Conservation (phyloP, 108 stramenopile species). For the Parmales sp. region DNA sequence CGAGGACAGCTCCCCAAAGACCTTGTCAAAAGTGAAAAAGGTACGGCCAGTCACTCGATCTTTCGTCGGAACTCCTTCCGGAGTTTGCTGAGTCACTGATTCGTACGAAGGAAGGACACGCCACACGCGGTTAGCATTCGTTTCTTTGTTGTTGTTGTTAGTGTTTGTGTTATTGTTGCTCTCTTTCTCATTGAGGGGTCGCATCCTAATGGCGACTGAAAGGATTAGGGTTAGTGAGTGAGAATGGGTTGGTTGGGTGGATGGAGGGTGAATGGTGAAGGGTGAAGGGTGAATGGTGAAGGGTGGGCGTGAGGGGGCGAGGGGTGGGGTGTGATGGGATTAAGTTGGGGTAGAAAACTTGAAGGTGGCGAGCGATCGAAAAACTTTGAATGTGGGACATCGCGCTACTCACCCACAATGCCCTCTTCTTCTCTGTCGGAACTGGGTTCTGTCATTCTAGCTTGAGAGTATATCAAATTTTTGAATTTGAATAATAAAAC, state of each 20-base stretch:
- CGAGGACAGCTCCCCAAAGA: conserved; percentile 61
- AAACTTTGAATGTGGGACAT: neutral
- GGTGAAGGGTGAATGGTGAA: too few species aligned
- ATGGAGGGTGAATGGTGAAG: neutral
- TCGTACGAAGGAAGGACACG: conserved; percentile 64
- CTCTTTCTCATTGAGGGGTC: conserved; percentile 76
- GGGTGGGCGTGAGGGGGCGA: neutral
- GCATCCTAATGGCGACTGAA: conserved; percentile 85
- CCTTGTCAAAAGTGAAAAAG: conserved; percentile 85
- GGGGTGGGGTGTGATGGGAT: neutral
- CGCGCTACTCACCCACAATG: conserved; percentile 13
- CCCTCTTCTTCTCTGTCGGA: conserved; percentile 21
- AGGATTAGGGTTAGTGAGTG: neutral
- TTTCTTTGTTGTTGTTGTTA: too few species aligned
- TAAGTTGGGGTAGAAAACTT: neutral
- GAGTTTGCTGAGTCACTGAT: conserved; percentile 57
- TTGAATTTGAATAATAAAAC: too few species aligned
- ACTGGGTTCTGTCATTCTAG: too few species aligned
- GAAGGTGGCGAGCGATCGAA: neutral
- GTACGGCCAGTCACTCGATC: conserved; percentile 58
- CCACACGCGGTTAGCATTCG: conserved; percentile 49
- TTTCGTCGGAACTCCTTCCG: conserved; percentile 54
- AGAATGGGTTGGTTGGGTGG: neutral
- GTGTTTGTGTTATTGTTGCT: neutral
- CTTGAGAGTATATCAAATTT: too few species aligned